A percentile compares a stretch with the other conserved stretches of the same genome.
phyloP scores from a whole-genome alignment of 2,329 filamentous ascomycete genomes.

The Exutisphaerella laricina region DNA sequence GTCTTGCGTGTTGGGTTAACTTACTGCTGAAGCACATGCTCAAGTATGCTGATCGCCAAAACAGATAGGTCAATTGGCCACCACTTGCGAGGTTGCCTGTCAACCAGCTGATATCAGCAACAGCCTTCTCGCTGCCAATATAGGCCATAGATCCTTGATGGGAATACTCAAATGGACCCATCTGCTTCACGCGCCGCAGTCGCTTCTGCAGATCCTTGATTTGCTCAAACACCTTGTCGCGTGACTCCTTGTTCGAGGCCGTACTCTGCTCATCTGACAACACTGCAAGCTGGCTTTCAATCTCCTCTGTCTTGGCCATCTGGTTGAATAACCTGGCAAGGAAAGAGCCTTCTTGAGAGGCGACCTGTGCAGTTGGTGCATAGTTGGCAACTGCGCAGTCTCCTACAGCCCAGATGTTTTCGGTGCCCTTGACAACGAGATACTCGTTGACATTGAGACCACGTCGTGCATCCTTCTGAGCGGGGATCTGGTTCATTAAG shows the following conservation, averaged over 20 bases:
- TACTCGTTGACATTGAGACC: slow-evolving; percentile 98
- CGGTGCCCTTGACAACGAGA: slow-evolving; percentile 92
- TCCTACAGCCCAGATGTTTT: slow-evolving; percentile 96
- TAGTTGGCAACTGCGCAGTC: slow-evolving; percentile 98
- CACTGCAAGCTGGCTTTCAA: slow-evolving; percentile 68
- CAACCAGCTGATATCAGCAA: slow-evolving; percentile 95
- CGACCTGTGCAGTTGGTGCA: slow-evolving; percentile 94
- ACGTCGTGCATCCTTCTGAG: slow-evolving; percentile 89
- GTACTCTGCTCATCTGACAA: slow-evolving; percentile 59
- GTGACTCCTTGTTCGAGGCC: slow-evolving; percentile 57
- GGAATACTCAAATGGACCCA: slow-evolving; percentile 97
- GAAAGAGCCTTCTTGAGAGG: slow-evolving; percentile 91
- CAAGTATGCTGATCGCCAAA: slow-evolving; percentile 96
- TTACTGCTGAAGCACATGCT: slow-evolving; percentile 99
- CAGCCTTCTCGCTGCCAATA: slow-evolving; percentile 96
- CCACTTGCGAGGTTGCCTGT: slow-evolving; percentile 93
- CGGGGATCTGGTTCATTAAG: slow-evolving; percentile 84
- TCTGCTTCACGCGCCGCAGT: slow-evolving; percentile 81
- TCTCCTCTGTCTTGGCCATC: slow-evolving; percentile 87
- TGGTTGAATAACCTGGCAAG: slow-evolving; percentile 95
- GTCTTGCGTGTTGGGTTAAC: slow-evolving; percentile 31
- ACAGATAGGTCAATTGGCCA: slow-evolving; percentile 84
- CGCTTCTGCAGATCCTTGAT: slow-evolving; percentile 85
- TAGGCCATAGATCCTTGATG: slow-evolving; percentile 96
- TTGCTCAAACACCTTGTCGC: slow-evolving; percentile 58